Base-by-base conservation (phyloP, 495 filamentous ascomycete species). In the Aspergillus ellipticus region DNA sequence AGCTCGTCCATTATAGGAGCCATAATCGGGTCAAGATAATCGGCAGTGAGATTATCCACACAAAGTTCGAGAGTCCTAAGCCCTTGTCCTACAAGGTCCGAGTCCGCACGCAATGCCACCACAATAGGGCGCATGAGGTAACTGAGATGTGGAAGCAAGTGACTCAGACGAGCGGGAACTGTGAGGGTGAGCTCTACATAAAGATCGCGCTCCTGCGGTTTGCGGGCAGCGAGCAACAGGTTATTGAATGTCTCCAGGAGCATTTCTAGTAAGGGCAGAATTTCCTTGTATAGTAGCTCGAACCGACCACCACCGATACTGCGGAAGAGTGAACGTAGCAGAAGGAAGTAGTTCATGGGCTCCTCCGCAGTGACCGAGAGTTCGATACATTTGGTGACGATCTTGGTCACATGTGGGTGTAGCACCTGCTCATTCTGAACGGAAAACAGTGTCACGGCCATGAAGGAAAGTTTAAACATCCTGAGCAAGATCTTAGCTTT, bases 21-120 rank as follows among this genome's bases (percentile, higher is more conserved):
- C 94, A 99, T 99, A 53, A 99, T 99, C 0, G 95, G 95, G 61
- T 99, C 95, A 28, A 99, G 69, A 64, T 99, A 99, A 61, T 99
- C 95, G 0, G 94, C 92, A 0, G 95, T 99, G 1, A 99, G 80
- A 62, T 99, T 99, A 58, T 99, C 95, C 21, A 99, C 95, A 64
- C 95, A 99, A 15, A 99, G 80, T 65, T 99, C 95, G 15, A 99
- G 76, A 0, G 95, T 99, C 20, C 95, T 79, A 3, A 99, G 79
- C 0, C 95, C 95, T 67, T 99, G 95, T 1, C 89, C 91, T 16
- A 97, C 92, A 45, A 99, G 80, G 42, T 99, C 95, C 0, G 89
- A 90, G 20, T 93, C 92, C 31, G 91, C 90, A 41, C 92, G 84
- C 29, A 99, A 75, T 3, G 95, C 95, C 42, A 97, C 92, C 16